phyloP scores from a whole-genome alignment of 148 eudicot species.

The Chenopodium berlandieri region DNA sequence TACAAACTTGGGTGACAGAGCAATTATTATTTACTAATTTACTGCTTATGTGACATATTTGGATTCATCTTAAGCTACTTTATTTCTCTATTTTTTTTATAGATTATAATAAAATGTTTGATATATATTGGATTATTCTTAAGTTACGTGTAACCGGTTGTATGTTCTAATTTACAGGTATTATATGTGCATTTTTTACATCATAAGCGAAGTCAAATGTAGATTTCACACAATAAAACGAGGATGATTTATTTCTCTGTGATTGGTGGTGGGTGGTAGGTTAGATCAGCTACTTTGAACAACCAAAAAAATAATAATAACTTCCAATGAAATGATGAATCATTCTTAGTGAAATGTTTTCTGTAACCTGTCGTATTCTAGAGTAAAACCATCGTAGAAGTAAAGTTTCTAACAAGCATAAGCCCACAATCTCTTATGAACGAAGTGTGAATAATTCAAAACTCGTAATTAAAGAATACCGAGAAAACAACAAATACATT shows the following conservation, averaged over 20 bases:
- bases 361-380: background rate
- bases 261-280: slow-evolving; percentile 11
- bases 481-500: no score
- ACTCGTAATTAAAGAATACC: no score
- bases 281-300: slow-evolving; percentile 26
- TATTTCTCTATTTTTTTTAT: background rate
- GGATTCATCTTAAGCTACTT: background rate
- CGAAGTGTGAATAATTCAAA: no score
- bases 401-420: background rate
- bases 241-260: background rate
- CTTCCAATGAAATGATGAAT: background rate
- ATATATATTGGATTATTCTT: no score
- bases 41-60: background rate
- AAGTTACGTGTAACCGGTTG: no score
- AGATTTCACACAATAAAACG: background rate
- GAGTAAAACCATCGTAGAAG: background rate
- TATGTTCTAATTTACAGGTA: no score
- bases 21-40: slow-evolving; percentile 18
- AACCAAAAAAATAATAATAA: no score
- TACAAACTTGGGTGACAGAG: background rate
- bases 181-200: background rate
- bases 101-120: background rate
- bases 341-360: background rate
- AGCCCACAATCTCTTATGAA: background rate
- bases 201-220: background rate